Evolutionary conservation across 805 yeast genomes (phyloP), one percentile per base, ranked within the genome.

Genomic region (Starmerella etchellsii): DNA sequence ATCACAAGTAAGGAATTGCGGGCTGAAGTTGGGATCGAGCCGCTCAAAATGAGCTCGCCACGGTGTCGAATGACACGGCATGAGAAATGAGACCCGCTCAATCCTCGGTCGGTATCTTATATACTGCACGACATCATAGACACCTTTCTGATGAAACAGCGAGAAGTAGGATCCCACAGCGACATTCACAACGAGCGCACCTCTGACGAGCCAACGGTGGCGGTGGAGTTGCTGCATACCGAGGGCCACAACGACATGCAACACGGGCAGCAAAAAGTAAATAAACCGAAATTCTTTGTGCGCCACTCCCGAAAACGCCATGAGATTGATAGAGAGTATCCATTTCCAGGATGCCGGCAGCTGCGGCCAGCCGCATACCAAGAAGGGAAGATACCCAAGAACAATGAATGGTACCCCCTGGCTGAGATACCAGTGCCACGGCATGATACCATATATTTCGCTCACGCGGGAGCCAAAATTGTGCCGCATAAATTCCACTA

Each of bases 61-160:
- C 2, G 98, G 99, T 0, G 96, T 88, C 0, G 97, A 87, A 59
- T 91, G 99, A 54, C 99, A 91, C 0, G 99, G 98, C 55, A 87
- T 84, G 14, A 91, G 59, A 51, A 91, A 82, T 0, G 95, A 94
- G 23, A 87, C 61, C 1, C 80, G 68, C 8, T 59, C 46, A 9
- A 73, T 67, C 4, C 31, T 29, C 3, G 61, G 52, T 26, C 64
- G 56, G 19, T 59, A 44, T 31, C 76, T 67, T 19, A 87, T 53
- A 36, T 65, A 67, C 13, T 71, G 60, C 11, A 80, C 67, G 0
- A 85, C 78, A 29, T 71, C 76, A 14, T 87, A 72, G 16, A 76
- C 94, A 1, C 98, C 99, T 16, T 81, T 65, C 61, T 91, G 98
- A 55, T 91, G 88, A 27, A 74, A 60, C n/a, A 67, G 67, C 1